phyloP scores from a whole-genome alignment of 305 asterid species.

The Fraxinus albicans region DNA sequence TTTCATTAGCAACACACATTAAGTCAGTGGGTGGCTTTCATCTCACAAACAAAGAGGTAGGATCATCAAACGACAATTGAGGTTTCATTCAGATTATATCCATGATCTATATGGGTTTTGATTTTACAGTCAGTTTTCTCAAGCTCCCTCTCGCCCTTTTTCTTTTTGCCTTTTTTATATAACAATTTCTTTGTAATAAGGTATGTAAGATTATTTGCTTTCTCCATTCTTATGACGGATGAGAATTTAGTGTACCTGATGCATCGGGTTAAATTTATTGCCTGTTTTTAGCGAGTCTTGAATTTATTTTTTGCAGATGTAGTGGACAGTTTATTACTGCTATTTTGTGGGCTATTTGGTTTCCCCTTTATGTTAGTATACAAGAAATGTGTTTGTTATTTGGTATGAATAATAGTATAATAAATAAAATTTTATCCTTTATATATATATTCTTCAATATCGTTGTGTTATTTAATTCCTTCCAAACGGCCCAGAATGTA shows the following conservation, averaged over 20 bases:
- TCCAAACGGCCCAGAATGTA: not conserved
- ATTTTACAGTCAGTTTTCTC: slow-evolving; percentile 24
- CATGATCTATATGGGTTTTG: slow-evolving; percentile 27
- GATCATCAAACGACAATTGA: slow-evolving; percentile 19
- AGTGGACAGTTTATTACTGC: not conserved
- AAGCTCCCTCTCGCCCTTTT: not conserved
- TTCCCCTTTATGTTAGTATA: not conserved
- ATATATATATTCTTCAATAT: not conserved
- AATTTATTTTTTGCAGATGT: not conserved
- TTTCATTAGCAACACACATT: slow-evolving; percentile 20
- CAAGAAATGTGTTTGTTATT: not conserved
- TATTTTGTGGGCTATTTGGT: too few species aligned
- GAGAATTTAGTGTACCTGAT: slow-evolving; percentile 24
- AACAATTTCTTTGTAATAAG: slow-evolving; percentile 35
- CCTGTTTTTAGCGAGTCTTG: not conserved
- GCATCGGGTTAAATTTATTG: not conserved
- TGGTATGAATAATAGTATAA: not conserved
- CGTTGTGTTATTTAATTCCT: not conserved
- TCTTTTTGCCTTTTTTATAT: not conserved
- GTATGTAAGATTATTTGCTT: slow-evolving; percentile 28
- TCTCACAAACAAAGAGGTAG: slow-evolving; percentile 35
- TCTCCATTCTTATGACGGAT: slow-evolving; percentile 25
- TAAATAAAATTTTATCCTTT: too few species aligned
- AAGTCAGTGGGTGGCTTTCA: slow-evolving; percentile 6
- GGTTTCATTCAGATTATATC: slow-evolving; percentile 34